phyloP scores from a whole-genome alignment of 305 asterid species.

The Solanum hybrid region DNA sequence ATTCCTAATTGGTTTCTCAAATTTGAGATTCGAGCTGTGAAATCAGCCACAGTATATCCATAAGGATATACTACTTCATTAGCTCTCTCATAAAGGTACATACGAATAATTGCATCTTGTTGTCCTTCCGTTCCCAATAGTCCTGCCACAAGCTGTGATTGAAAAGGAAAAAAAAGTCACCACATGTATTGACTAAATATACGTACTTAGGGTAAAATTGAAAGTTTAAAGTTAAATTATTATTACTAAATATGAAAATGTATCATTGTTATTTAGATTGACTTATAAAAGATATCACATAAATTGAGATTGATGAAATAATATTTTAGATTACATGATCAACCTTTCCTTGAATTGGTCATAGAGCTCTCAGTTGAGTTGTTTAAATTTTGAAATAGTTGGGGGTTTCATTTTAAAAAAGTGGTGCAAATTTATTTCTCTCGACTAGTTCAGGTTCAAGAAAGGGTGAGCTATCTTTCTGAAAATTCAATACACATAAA shows the following conservation, averaged over 20 bases:
- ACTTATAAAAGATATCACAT: neutral
- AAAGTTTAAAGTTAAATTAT: too few relatives aligned
- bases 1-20: constrained; percentile 20
- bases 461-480: neutral
- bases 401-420: neutral
- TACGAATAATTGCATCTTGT: constrained; percentile 35
- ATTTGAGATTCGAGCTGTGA: constrained; percentile 17
- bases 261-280: neutral
- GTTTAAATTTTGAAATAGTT: neutral
- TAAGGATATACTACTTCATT: constrained; percentile 18
- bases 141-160: constrained; percentile 25
- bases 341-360: neutral
- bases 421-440: neutral
- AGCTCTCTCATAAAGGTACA: constrained; percentile 19
- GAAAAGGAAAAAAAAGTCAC: neutral
- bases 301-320: neutral
- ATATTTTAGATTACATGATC: neutral
- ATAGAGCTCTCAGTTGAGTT: neutral
- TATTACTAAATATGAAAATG: too few relatives aligned
- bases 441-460: neutral
- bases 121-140: constrained; percentile 28
- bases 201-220: neutral
- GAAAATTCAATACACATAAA: neutral
- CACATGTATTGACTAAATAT: neutral
- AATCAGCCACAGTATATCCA: constrained; percentile 18